Evolutionary conservation across 352 stramenopile genomes (phyloP).

Genomic region (Plasmopara viticola): DNA sequence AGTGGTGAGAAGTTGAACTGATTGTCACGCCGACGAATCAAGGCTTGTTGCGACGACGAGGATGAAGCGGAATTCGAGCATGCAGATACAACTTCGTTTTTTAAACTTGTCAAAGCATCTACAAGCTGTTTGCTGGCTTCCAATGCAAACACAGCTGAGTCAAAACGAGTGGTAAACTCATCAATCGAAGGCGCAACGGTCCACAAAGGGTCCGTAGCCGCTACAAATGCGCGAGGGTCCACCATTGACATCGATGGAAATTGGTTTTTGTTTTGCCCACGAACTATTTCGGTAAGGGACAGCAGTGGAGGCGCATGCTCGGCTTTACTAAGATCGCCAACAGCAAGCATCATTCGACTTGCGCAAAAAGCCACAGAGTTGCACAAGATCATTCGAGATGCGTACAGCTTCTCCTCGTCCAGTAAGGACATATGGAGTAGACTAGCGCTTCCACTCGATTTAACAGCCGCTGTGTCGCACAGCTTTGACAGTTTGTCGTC

Average conservation of each 20-base stretch:
- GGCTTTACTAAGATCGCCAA: constrained; percentile 28
- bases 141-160: constrained; percentile 38
- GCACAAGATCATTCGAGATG: constrained; percentile 74
- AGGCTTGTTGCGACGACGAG: constrained; percentile 15
- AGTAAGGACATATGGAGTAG: constrained; percentile 60
- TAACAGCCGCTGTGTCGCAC: constrained; percentile 21
- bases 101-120: constrained; percentile 21
- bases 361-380: constrained; percentile 69
- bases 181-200: constrained; percentile 46
- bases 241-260: constrained; percentile 52
- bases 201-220: constrained; percentile 57
- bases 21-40: constrained; percentile 30
- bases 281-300: constrained; percentile 34
- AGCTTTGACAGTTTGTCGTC: constrained; percentile 42
- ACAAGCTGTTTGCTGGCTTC: constrained; percentile 43
- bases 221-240: constrained; percentile 44
- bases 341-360: constrained; percentile 60
- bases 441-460: constrained; percentile 24
- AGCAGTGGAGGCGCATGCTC: constrained; percentile 42
- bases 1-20: constrained; percentile 33
- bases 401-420: constrained; percentile 75
- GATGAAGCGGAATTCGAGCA: constrained; percentile 16
- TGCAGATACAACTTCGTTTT: constrained; percentile 14
- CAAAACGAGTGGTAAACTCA: constrained; percentile 55
- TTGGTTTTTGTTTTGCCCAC: constrained; percentile 20